These are phyloP conservation scores for Cercospora beticola DNA, from an alignment of 2,329 filamentous ascomycete genomes.

Conservation along the genomic window DNA sequence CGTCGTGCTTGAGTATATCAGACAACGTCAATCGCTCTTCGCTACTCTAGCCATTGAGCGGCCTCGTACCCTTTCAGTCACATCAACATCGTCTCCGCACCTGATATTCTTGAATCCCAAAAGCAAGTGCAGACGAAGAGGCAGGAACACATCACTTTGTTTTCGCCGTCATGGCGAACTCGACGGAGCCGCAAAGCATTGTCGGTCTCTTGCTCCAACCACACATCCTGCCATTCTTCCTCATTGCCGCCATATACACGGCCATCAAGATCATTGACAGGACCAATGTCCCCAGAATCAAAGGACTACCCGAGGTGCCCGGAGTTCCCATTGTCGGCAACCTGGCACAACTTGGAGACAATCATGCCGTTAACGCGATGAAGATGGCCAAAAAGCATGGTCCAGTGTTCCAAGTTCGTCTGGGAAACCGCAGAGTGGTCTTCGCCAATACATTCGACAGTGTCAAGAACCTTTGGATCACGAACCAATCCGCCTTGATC, in stretches of 20 bases:
- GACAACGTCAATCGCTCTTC: not conserved
- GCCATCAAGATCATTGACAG: slow-evolving; percentile 45
- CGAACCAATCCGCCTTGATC: slow-evolving; percentile 73
- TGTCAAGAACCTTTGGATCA: slow-evolving; percentile 73
- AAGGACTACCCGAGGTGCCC: slow-evolving; percentile 49
- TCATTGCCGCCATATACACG: slow-evolving; percentile 44
- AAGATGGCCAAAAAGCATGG: slow-evolving; percentile 51
- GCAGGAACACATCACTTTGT: not conserved
- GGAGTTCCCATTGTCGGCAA: slow-evolving; percentile 51
- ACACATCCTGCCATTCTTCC: slow-evolving; percentile 44
- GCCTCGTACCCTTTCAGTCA: not conserved
- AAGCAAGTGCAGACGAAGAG: not conserved
- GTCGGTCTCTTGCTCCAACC: slow-evolving; percentile 37
- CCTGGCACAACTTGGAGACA: slow-evolving; percentile 47
- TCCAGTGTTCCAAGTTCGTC: slow-evolving; percentile 51
- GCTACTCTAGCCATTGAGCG: not conserved
- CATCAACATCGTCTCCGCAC: not conserved
- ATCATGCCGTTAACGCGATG: slow-evolving; percentile 49
- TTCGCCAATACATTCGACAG: slow-evolving; percentile 78
- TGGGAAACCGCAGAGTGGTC: slow-evolving; percentile 71
- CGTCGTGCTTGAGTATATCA: slow-evolving; percentile 12
- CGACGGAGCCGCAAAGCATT: slow-evolving; percentile 31
- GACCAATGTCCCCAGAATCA: slow-evolving; percentile 52
- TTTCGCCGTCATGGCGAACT: slow-evolving; percentile 28
- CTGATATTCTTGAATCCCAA: not conserved